These are phyloP conservation scores for Penicilliopsis zonata DNA, from an alignment of 495 filamentous ascomycete species.

Conservation along the genomic window DNA sequence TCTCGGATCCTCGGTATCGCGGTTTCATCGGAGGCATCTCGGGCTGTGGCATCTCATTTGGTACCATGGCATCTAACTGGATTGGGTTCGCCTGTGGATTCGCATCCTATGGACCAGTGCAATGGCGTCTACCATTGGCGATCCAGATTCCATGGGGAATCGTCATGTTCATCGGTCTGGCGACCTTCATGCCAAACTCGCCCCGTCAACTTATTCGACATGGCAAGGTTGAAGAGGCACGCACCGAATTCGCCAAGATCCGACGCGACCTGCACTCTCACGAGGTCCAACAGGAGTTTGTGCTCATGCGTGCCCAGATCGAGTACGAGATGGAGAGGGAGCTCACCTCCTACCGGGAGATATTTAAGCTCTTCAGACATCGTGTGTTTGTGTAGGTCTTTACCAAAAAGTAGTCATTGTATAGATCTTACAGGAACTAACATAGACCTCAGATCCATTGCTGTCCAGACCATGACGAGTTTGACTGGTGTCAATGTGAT, in stretches of 20 bases:
- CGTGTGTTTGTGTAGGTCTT: constrained; percentile 34
- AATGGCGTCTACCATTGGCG: constrained; percentile 45
- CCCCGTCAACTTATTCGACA: constrained; percentile 42
- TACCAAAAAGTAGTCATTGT: neutral
- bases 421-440: constrained; percentile 1
- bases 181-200: constrained; percentile 48
- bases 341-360: constrained; percentile 38
- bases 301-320: constrained; percentile 43
- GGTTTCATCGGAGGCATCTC: constrained; percentile 48
- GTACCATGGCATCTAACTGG: constrained; percentile 48
- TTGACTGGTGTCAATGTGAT: constrained; percentile 47
- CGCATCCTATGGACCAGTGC: constrained; percentile 38
- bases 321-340: constrained; percentile 49
- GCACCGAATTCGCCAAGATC: constrained; percentile 35
- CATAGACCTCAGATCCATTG: constrained; percentile 28
- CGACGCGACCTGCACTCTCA: constrained; percentile 33
- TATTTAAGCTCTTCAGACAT: constrained; percentile 38
- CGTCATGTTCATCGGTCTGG: constrained; percentile 41
- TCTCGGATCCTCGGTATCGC: constrained; percentile 38
- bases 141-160: constrained; percentile 50
- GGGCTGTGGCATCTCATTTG: constrained; percentile 45
- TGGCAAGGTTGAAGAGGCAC: constrained; percentile 39
- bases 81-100: constrained; percentile 45
- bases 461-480: constrained; percentile 46
- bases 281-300: constrained; percentile 42